Percentiles rank a stretch among this genome's conserved stretches.
phyloP scores from a whole-genome alignment of 768 basidiomycete genomes.

The Mycena capillaripes region DNA sequence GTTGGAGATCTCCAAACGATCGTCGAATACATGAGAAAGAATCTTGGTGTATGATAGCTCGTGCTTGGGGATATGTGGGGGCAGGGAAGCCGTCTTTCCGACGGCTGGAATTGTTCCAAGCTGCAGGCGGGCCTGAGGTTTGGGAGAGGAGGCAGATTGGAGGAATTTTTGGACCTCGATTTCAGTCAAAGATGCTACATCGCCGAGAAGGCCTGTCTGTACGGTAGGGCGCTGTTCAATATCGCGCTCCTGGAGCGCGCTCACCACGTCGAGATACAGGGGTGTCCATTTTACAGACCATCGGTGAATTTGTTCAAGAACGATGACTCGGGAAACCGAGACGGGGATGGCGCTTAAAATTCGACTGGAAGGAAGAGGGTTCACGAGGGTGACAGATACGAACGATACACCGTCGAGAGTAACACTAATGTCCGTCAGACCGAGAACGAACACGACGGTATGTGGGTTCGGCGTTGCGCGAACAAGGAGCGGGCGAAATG shows the following conservation, averaged over 20 bases:
- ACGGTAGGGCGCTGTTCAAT: conserved; percentile 65
- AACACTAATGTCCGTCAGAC: conserved; percentile 58
- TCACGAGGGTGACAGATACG: conserved; percentile 75
- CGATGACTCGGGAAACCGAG: conserved; percentile 76
- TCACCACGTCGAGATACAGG: conserved; percentile 85
- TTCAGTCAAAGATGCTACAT: conserved; percentile 53
- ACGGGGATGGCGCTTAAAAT: conserved; percentile 73
- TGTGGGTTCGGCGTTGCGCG: conserved; percentile 69
- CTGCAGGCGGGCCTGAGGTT: conserved; percentile 58
- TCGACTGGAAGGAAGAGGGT: conserved; percentile 75
- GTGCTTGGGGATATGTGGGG: conserved; percentile 86
- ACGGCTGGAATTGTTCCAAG: conserved; percentile 57
- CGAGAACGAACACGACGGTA: conserved; percentile 81
- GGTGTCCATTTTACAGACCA: conserved; percentile 92
- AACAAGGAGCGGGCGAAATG: conserved; percentile 67
- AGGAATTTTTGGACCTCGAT: conserved; percentile 68
- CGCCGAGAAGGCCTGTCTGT: conserved; percentile 75
- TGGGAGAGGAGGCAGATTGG: conserved; percentile 51
- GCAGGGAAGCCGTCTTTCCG: conserved; percentile 43
- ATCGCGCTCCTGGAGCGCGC: conserved; percentile 74
- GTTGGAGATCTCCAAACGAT: conserved; percentile 88
- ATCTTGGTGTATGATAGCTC: conserved; percentile 94
- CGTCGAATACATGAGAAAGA: conserved; percentile 82
- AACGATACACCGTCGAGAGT: conserved; percentile 72
- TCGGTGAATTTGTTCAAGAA: conserved; percentile 83